Evolutionary conservation across 306 rosid species (phyloP).

Genomic region (Crotalaria pallida): DNA sequence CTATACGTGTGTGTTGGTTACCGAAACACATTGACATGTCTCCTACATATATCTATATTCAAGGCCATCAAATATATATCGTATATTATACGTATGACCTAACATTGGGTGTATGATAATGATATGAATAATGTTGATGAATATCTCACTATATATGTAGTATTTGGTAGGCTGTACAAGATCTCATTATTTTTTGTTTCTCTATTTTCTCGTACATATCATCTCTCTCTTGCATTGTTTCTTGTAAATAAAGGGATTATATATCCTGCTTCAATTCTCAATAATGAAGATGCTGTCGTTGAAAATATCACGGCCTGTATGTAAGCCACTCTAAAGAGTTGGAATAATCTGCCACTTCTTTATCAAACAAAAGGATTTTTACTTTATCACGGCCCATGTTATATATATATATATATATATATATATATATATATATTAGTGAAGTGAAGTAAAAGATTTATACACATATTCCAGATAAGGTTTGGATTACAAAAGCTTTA

Average conservation of each 20-base stretch:
- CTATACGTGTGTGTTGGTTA: not conserved
- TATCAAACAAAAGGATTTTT: too few species aligned
- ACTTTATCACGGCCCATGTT: too few species aligned
- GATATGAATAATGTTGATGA: too few species aligned
- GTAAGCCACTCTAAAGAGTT: too few species aligned
- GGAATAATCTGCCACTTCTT: too few species aligned
- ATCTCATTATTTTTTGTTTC: not conserved
- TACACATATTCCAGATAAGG: not conserved
- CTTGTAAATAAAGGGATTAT: not conserved
- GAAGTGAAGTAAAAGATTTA: too few species aligned
- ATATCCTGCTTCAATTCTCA: conserved; percentile 1
- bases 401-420: too few species aligned
- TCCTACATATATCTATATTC: not conserved
- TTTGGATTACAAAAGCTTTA: too few species aligned
- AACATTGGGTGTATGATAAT: not conserved
- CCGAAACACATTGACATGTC: conserved; percentile 11
- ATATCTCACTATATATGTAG: not conserved
- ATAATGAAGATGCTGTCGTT: conserved; percentile 25
- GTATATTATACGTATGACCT: conserved; percentile 5
- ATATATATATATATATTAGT: too few species aligned
- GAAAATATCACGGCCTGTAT: not conserved
- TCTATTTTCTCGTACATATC: not conserved
- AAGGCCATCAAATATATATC: not conserved
- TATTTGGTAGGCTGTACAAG: not conserved
- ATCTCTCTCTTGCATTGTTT: not conserved